Conservation (phyloP, 306 rosid species). For the Trifolium repens region DNA sequence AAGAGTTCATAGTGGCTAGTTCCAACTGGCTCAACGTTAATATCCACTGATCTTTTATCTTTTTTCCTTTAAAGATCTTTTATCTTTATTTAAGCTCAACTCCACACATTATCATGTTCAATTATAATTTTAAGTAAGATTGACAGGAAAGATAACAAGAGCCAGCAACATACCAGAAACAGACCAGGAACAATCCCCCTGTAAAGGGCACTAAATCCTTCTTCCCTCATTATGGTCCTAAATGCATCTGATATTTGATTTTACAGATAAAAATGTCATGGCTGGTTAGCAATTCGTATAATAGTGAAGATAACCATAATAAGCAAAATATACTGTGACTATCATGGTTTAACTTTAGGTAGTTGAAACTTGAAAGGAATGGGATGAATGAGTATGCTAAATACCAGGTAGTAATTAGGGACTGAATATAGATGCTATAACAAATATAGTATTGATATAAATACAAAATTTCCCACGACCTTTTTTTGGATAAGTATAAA, state of each 20-base stretch:
- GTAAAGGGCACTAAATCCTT: slow-evolving; percentile 78
- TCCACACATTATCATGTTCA: background rate
- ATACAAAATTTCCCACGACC: background rate
- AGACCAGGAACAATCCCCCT: slow-evolving; percentile 87
- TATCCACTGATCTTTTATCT: background rate
- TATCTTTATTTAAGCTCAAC: slow-evolving; percentile 29
- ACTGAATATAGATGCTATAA: slow-evolving; percentile 8
- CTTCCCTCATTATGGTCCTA: slow-evolving; percentile 88
- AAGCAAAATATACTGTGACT: slow-evolving; percentile 18
- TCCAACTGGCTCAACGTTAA: background rate
- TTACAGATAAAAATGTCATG: slow-evolving; percentile 35
- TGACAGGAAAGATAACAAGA: slow-evolving; percentile 33
- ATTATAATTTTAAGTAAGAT: slow-evolving; percentile 20
- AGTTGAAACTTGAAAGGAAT: slow-evolving; percentile 19
- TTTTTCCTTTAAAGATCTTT: background rate
- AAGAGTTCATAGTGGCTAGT: slow-evolving; percentile 14
- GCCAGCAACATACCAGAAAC: slow-evolving; percentile 72
- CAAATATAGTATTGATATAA: slow-evolving; percentile 1
- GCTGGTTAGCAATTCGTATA: slow-evolving; percentile 30
- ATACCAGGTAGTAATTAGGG: slow-evolving; percentile 13
- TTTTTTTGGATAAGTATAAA: slow-evolving; percentile 20
- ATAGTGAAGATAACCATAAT: slow-evolving; percentile 26
- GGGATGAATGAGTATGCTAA: slow-evolving; percentile 20
- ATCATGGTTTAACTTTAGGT: slow-evolving; percentile 23
- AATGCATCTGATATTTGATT: slow-evolving; percentile 80